A percentile compares a stretch with the other conserved stretches of the same genome.
Conservation (phyloP, 1,284 basidiomycete genomes). For the Ustilago trichophora region DNA sequence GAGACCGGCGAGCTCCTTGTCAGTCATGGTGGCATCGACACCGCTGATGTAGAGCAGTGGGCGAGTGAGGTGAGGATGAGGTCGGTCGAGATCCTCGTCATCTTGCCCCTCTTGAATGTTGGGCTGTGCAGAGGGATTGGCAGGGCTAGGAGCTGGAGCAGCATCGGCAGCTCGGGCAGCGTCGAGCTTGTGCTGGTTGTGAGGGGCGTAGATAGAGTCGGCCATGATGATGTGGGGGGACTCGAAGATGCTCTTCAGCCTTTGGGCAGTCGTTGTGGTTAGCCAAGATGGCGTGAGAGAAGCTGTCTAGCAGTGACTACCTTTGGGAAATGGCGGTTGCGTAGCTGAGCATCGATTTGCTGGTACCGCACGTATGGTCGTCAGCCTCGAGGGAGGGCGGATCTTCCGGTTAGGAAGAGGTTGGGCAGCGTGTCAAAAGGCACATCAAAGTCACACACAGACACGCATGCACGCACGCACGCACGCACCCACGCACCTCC, state of each 20-base stretch:
- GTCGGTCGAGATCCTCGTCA: slow-evolving; percentile 9
- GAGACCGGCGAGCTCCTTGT: slow-evolving; percentile 52
- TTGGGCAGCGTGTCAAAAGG: background rate
- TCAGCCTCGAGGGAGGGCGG: no score
- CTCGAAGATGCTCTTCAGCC: background rate
- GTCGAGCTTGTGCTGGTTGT: slow-evolving; percentile 44
- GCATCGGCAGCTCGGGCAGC: slow-evolving; percentile 22
- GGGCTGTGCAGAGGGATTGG: slow-evolving; percentile 1
- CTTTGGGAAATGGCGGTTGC: no score
- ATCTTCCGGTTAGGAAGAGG: no score
- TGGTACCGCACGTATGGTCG: background rate
- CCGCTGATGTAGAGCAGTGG: slow-evolving; percentile 52
- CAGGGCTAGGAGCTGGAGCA: background rate
- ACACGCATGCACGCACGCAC: slow-evolving; percentile 4
- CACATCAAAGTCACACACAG: background rate
- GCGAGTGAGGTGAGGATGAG: slow-evolving; percentile 44
- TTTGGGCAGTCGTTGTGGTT: background rate
- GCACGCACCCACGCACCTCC: background rate
- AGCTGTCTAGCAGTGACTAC: no score
- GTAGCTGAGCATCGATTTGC: background rate
- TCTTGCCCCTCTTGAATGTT: slow-evolving; percentile 4
- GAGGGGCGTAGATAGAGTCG: slow-evolving; percentile 55
- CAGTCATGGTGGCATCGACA: slow-evolving; percentile 42
- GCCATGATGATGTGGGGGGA: slow-evolving; percentile 46
- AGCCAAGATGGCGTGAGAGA: no score